Conservation (phyloP, 2,329 filamentous ascomycete genomes). For the Apiospora phragmitis region DNA sequence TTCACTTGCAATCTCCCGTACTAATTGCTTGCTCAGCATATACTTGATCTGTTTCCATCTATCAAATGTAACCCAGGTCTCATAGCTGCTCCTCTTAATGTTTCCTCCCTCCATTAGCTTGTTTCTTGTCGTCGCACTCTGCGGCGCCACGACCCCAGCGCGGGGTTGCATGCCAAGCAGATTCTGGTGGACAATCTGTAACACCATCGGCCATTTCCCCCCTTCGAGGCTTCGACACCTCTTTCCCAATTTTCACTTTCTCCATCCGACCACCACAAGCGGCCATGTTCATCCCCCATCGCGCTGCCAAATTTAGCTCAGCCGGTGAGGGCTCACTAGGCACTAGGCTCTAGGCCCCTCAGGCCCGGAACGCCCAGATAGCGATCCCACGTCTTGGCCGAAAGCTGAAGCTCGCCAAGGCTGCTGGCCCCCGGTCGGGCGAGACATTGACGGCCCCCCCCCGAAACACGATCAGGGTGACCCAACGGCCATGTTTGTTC, state of each 20-base stretch:
- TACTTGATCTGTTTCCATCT: background rate
- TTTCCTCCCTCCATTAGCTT: background rate
- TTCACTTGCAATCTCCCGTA: background rate
- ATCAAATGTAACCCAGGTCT: background rate
- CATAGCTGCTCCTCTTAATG: slow-evolving; percentile 5
- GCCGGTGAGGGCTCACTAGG: no score
- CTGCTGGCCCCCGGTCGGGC: slow-evolving; percentile 17
- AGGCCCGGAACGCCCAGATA: slow-evolving; percentile 1
- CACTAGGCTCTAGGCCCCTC: background rate
- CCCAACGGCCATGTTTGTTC: slow-evolving; percentile 12
- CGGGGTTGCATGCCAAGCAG: background rate
- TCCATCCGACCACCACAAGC: background rate
- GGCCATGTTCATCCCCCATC: background rate
- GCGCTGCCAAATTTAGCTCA: background rate
- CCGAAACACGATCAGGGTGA: background rate
- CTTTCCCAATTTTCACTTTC: background rate
- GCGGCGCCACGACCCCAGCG: background rate
- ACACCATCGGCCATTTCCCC: background rate
- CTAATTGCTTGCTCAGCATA: background rate
- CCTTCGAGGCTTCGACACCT: background rate
- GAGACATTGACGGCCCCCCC: background rate
- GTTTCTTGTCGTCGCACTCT: slow-evolving; percentile 1
- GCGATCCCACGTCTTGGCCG: slow-evolving; percentile 29
- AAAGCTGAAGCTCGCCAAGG: slow-evolving; percentile 25
- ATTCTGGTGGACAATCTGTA: background rate